Base-by-base conservation (phyloP, 1,284 basidiomycete genomes). In the Cutaneotrichosporon cutaneum region DNA sequence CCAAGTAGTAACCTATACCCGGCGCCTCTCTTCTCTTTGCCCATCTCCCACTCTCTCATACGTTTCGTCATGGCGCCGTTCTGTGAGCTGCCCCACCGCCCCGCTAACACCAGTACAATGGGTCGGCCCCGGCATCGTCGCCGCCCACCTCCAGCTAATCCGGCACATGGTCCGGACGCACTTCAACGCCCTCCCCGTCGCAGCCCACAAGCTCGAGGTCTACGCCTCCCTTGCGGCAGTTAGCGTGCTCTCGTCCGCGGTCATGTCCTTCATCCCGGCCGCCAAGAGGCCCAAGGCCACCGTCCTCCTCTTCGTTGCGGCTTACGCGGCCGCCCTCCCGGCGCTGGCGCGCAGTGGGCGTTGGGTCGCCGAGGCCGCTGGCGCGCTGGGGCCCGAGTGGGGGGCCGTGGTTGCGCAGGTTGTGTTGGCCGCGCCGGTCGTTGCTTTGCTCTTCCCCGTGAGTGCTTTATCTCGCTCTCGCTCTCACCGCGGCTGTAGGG, bases 121-220 rank as follows among this genome's bases (percentile, higher is more conserved):
- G 39, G 1, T 56, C 30, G 32, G 44, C 35, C 36, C 59, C 9
- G 48, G 45, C 22, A 30, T 53, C 18, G 35, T 13, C 22, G 36
- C 36, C 21, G 26, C 50, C 6, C 48, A 53, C 24, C 54, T 56
- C 21, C 35, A 48, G 3, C 47, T 61, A 18, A 27, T 53, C 48
- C 56, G 54, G 6, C 27, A 44, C 4, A 1, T 11, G 21, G 45
- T 58, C 16, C 14, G 35, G 21, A 56, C 61, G 16, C 22, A 55
- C 4, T 58, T 55, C 61, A 62, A 62, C 47, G 8, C 61, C 32
- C 33, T 55, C 16, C 61, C 55, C 3, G 45, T 56, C 26, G 16
- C 16, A n/a, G 44, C 30, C 18, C 55, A 47, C 55, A 14, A 16
- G 3, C 16, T 30, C 7, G 30, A 47, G n/a, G 27, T 48, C n/a